Conservation (phyloP, 495 filamentous ascomycete species). For the Aspergillus kassunensis region DNA sequence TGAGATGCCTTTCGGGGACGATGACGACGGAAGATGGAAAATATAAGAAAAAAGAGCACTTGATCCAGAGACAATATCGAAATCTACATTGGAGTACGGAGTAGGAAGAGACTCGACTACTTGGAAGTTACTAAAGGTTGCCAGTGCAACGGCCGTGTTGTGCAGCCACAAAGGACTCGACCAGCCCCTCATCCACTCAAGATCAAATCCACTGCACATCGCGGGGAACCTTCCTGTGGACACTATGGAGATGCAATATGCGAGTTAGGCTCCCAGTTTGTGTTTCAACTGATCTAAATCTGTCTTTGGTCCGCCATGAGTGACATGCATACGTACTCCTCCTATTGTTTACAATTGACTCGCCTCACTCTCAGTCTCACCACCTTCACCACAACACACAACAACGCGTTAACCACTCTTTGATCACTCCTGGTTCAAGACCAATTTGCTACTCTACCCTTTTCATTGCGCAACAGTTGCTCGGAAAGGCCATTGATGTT, state of each 20-base stretch:
- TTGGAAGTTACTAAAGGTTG: too few species aligned
- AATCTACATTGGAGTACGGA: too few species aligned
- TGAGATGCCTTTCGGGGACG: too few species aligned
- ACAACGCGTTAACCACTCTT: background rate
- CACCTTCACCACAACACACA: background rate
- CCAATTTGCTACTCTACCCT: background rate
- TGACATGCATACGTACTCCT: constrained; percentile 10
- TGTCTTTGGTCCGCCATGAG: constrained; percentile 2
- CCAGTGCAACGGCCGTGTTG: constrained; percentile 23
- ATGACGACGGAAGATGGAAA: too few species aligned
- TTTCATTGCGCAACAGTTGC: background rate
- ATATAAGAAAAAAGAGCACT: too few species aligned
- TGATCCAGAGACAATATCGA: too few species aligned
- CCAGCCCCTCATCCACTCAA: constrained; percentile 14
- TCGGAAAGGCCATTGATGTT: constrained; percentile 2
- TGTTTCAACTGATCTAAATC: constrained; percentile 13
- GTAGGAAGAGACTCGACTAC: constrained; percentile 6
- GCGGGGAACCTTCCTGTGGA: constrained; percentile 7
- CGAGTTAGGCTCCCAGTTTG: constrained; percentile 7
- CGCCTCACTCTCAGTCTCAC: background rate
- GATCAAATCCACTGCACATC: constrained; percentile 3
- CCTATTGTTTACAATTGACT: constrained; percentile 13
- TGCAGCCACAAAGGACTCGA: constrained; percentile 5
- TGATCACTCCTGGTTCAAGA: background rate
- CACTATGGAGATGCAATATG: constrained; percentile 8